Evolutionary conservation across 345 rosid genomes (phyloP).

Genomic region (Gossypium raimondii): DNA sequence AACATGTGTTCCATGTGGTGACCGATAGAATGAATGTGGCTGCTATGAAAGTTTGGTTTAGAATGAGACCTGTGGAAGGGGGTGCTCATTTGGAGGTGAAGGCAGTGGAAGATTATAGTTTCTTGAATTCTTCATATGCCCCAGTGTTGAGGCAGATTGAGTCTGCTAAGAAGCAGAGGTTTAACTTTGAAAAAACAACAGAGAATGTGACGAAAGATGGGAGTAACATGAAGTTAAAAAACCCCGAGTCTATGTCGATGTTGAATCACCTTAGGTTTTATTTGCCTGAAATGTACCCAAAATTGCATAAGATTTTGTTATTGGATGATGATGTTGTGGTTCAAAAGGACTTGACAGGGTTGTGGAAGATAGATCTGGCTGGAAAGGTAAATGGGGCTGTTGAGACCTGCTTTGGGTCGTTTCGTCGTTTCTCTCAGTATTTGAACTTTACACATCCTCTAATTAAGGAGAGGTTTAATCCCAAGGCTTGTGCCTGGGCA

Average conservation of each 20-base stretch:
- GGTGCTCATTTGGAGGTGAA: constrained; percentile 82
- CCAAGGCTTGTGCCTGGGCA: constrained; percentile 93
- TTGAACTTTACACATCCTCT: constrained; percentile 70
- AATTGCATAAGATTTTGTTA: constrained; percentile 72
- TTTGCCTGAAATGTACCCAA: constrained; percentile 86
- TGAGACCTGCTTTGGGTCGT: constrained; percentile 90
- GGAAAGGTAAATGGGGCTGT: constrained; percentile 98
- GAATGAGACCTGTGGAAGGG: constrained; percentile 78
- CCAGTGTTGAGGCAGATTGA: constrained; percentile 76
- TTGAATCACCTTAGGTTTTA: constrained; percentile 79
- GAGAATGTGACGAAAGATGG: constrained; percentile 44
- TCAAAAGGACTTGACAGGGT: constrained; percentile 79
- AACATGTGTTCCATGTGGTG: constrained; percentile 82
- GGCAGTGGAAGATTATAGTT: constrained; percentile 66
- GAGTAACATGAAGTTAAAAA: constrained; percentile 42
- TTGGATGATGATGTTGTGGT: constrained; percentile 96
- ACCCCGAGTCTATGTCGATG: constrained; percentile 63
- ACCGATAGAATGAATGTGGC: constrained; percentile 80
- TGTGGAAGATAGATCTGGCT: constrained; percentile 81
- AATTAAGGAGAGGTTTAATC: constrained; percentile 63
- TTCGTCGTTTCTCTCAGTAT: constrained; percentile 73
- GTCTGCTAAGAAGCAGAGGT: constrained; percentile 47
- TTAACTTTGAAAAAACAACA: neutral
- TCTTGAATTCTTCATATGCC: constrained; percentile 62
- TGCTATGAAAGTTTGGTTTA: constrained; percentile 97